Conservation (phyloP, 2,329 filamentous ascomycete species). For the Salinomyces thailandicus region DNA sequence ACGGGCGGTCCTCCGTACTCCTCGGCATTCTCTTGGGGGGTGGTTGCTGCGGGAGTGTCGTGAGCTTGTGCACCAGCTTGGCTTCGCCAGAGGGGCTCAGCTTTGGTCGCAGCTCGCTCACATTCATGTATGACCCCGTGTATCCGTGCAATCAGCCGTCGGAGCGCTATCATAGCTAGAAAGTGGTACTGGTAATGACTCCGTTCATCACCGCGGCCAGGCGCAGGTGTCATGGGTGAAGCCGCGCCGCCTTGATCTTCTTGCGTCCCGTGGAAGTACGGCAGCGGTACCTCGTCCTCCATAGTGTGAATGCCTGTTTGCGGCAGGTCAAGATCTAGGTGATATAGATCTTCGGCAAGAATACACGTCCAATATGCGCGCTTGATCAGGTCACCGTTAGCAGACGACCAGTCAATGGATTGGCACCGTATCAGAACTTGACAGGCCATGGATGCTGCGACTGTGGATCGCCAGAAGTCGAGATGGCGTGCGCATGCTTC, state of each 20-base stretch:
- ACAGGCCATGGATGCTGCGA: conserved; percentile 47
- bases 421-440: conserved; percentile 45
- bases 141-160: conserved; percentile 43
- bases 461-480: conserved; percentile 52
- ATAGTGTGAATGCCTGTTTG: conserved; percentile 44
- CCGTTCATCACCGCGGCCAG: conserved; percentile 25
- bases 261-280: conserved; percentile 35
- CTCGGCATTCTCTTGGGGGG: conserved; percentile 9
- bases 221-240: not conserved
- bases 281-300: conserved; percentile 45
- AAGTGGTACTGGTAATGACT: conserved; percentile 50
- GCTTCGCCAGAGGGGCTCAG: conserved; percentile 9
- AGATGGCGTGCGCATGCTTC: conserved; percentile 25
- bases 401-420: conserved; percentile 37
- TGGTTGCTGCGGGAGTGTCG: conserved; percentile 1
- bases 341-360: conserved; percentile 39
- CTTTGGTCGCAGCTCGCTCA: conserved; percentile 28
- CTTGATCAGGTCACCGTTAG: conserved; percentile 43
- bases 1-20: conserved; percentile 31
- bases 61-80: conserved; percentile 1
- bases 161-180: conserved; percentile 49
- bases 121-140: conserved; percentile 44
- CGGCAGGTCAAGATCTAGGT: conserved; percentile 50
- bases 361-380: conserved; percentile 49
- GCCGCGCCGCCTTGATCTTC: conserved; percentile 22